Percentiles rank a stretch among this genome's conserved stretches.
Evolutionary conservation across 495 filamentous ascomycete genomes (phyloP).

Genomic region (Podospora appendiculata): DNA sequence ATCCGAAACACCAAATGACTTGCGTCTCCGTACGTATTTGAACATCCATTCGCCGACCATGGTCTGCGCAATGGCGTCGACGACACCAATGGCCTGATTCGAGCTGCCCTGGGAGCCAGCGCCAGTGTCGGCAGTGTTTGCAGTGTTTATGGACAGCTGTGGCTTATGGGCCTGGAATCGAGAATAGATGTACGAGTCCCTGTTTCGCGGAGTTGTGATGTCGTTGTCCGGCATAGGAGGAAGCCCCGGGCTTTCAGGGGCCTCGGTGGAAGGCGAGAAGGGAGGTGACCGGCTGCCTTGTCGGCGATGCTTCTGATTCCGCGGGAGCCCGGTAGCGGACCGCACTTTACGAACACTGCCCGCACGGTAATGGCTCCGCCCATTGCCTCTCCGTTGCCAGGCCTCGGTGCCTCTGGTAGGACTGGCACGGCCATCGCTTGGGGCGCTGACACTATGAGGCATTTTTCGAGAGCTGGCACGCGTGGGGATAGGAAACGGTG

Average conservation of each 20-base stretch:
- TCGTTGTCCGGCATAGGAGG: constrained; percentile 70
- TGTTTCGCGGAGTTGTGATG: constrained; percentile 51
- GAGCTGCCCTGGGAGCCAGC: constrained; percentile 49
- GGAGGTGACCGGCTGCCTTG: constrained; percentile 56
- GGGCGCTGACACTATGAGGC: constrained; percentile 54
- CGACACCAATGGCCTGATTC: constrained; percentile 68
- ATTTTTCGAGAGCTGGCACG: constrained; percentile 79
- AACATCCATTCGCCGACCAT: constrained; percentile 99
- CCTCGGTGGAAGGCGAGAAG: constrained; percentile 55
- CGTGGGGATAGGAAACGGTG: constrained; percentile 86
- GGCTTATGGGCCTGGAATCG: constrained; percentile 37
- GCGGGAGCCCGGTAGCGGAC: constrained; percentile 67
- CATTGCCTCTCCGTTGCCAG: constrained; percentile 31
- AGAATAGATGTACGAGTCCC: constrained; percentile 25
- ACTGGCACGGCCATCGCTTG: constrained; percentile 68
- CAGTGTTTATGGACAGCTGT: constrained; percentile 49
- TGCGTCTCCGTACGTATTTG: constrained; percentile 90
- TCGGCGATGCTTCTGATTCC: constrained; percentile 33
- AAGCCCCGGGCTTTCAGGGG: constrained; percentile 60
- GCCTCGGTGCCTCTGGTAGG: constrained; percentile 51
- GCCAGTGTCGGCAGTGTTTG: constrained; percentile 42
- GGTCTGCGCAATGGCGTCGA: constrained; percentile 96
- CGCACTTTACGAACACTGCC: constrained; percentile 72
- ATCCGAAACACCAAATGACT: constrained; percentile 82
- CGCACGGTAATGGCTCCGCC: constrained; percentile 32